Evolutionary conservation across 768 basidiomycete genomes (phyloP).

Genomic region (Candolleomyces aberdarensis): DNA sequence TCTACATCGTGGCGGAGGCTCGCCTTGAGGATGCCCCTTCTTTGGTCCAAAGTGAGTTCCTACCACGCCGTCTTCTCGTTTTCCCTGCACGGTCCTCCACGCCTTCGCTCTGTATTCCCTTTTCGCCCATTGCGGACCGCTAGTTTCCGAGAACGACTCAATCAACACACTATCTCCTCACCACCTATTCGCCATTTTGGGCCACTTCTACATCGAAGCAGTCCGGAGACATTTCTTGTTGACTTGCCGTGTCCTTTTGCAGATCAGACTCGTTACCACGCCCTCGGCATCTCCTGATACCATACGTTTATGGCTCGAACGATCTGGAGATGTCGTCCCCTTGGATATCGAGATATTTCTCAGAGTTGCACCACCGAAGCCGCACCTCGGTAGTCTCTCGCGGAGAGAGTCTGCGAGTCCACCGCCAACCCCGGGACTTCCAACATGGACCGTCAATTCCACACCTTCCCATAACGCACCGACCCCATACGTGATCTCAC

Average conservation of each 20-base stretch:
- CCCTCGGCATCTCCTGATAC: slow-evolving; percentile 72
- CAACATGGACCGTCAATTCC: slow-evolving; percentile 32
- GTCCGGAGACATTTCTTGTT: slow-evolving; percentile 5
- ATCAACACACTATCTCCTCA: neutral
- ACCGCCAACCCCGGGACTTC: slow-evolving; percentile 23
- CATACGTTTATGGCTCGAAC: slow-evolving; percentile 79
- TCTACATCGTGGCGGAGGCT: slow-evolving; percentile 65
- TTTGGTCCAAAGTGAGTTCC: slow-evolving; percentile 74
- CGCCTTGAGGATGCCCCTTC: slow-evolving; percentile 58
- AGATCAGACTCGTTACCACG: slow-evolving; percentile 75
- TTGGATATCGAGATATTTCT: slow-evolving; percentile 81
- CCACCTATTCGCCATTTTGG: neutral
- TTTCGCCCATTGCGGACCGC: neutral
- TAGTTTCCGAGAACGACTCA: neutral
- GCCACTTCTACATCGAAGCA: slow-evolving; percentile 1
- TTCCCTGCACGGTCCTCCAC: neutral
- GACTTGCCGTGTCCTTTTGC: slow-evolving; percentile 14
- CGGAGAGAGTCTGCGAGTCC: slow-evolving; percentile 25
- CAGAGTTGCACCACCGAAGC: slow-evolving; percentile 36
- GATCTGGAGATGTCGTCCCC: slow-evolving; percentile 65
- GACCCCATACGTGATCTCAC: slow-evolving; percentile 32
- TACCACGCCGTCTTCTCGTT: slow-evolving; percentile 11
- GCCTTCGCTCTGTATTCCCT: neutral
- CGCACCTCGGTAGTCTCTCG: neutral
- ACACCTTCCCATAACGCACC: slow-evolving; percentile 26